Conservation (phyloP, 805 yeast species). For the Candida adriatica region DNA sequence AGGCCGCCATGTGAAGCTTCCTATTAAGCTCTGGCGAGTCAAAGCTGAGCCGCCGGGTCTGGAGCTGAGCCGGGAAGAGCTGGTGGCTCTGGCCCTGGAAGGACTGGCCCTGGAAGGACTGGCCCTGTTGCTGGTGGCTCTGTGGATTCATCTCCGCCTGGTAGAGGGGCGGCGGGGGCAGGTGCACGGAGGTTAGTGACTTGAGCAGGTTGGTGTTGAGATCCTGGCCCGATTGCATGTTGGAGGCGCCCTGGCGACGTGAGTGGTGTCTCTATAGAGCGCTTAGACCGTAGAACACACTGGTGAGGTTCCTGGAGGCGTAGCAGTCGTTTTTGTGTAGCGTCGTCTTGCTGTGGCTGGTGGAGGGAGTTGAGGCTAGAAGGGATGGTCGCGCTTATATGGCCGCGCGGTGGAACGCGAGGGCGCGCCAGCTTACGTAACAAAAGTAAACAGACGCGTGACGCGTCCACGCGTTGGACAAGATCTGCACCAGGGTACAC, state of each 20-base stretch:
- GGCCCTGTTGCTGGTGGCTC: too few species aligned
- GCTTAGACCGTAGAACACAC: not conserved
- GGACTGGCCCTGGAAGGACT: too few species aligned
- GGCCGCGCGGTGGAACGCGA: not conserved
- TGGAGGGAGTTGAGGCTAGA: not conserved
- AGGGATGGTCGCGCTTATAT: not conserved
- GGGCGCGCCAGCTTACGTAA: constrained; percentile 3
- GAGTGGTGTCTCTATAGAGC: not conserved
- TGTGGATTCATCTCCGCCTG: too few species aligned
- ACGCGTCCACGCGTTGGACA: too few species aligned
- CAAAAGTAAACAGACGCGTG: constrained; percentile 14
- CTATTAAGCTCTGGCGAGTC: too few species aligned
- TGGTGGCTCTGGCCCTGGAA: too few species aligned
- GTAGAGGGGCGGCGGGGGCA: constrained; percentile 32
- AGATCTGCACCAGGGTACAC: too few species aligned
- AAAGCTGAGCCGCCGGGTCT: too few species aligned
- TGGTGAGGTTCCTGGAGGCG: too few species aligned
- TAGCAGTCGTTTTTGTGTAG: too few species aligned
- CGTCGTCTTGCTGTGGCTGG: not conserved
- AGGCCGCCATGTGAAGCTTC: too few species aligned
- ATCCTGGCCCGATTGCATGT: constrained; percentile 22
- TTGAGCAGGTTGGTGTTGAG: constrained; percentile 28
- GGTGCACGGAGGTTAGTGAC: constrained; percentile 32
- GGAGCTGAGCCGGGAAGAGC: too few species aligned
- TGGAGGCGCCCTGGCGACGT: not conserved